Evolutionary conservation across 2,329 filamentous ascomycete species (phyloP).

Genomic region (Catunica adiposa): DNA sequence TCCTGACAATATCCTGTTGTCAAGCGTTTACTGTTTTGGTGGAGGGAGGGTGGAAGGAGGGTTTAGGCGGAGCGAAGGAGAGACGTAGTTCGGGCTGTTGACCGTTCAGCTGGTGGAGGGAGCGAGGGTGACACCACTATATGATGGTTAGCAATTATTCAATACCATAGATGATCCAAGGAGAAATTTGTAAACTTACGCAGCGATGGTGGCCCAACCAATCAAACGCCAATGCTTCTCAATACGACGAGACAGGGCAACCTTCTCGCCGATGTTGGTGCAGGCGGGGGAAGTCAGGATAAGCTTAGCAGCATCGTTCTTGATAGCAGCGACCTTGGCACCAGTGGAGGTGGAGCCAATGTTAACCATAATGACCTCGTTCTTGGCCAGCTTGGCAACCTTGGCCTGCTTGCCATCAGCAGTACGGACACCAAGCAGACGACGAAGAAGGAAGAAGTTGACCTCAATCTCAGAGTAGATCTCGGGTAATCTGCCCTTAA

Average conservation of each 20-base stretch:
- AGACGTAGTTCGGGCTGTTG: constrained; percentile 6
- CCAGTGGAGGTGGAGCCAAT: constrained; percentile 95
- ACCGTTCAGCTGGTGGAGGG: constrained; percentile 29
- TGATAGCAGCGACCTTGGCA: constrained; percentile 92
- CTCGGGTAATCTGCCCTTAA: constrained; percentile 81
- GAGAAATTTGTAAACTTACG: constrained; percentile 29
- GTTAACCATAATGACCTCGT: constrained; percentile 99
- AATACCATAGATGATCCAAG: neutral
- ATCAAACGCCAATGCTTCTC: constrained; percentile 98
- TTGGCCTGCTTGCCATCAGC: constrained; percentile 98
- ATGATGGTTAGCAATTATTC: constrained; percentile 13
- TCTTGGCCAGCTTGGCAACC: constrained; percentile 95
- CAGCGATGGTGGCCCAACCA: constrained; percentile 71
- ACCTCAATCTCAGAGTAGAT: constrained; percentile 98
- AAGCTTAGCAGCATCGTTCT: constrained; percentile 93
- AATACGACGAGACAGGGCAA: constrained; percentile 86
- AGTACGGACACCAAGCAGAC: constrained; percentile 89
- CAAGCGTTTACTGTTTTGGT: constrained; percentile 2
- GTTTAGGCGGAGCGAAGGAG: neutral
- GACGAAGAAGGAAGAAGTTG: constrained; percentile 95
- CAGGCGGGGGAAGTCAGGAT: constrained; percentile 85
- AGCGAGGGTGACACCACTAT: constrained; percentile 38
- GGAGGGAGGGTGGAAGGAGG: neutral
- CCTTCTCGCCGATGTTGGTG: constrained; percentile 96
- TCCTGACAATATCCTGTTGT: neutral